Conservation (phyloP, 768 basidiomycete genomes). For the Trametes gibbosa region DNA sequence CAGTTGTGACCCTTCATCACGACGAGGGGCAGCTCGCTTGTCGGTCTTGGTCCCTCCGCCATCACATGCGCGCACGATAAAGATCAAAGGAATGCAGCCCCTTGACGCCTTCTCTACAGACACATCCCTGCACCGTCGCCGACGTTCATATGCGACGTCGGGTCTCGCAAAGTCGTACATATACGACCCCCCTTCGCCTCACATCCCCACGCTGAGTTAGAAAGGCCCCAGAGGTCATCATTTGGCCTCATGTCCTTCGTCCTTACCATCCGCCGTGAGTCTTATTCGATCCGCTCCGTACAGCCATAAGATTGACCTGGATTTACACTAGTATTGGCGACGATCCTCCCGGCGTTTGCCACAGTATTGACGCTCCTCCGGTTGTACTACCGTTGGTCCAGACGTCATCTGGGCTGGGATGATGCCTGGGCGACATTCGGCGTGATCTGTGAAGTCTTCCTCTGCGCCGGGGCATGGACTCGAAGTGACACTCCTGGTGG, state of each 20-base stretch:
- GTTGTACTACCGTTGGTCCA: conserved; percentile 11
- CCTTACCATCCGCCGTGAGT: conserved; percentile 13
- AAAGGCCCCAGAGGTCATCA: background rate
- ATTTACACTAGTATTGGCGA: conserved; percentile 13
- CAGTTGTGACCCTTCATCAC: background rate
- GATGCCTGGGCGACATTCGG: conserved; percentile 20
- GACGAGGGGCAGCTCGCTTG: background rate
- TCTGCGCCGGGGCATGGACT: conserved; percentile 20
- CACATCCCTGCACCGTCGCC: background rate
- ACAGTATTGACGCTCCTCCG: conserved; percentile 11
- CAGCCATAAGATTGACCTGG: background rate
- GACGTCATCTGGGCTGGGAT: conserved; percentile 18
- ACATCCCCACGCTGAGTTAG: background rate
- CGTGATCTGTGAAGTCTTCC: conserved; percentile 7
- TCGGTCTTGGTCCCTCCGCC: background rate
- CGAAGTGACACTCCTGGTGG: conserved; percentile 11
- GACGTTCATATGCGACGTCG: background rate
- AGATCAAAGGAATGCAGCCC: background rate
- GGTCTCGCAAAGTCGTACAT: background rate
- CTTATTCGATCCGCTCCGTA: background rate
- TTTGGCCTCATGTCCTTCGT: conserved; percentile 5
- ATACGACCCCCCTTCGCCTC: background rate
- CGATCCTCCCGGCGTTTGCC: conserved; percentile 9
- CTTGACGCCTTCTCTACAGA: background rate
- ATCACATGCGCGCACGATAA: background rate